Evolutionary conservation across 1,139 yeast genomes (phyloP).

Genomic region (Scheffersomyces segobiensis): DNA sequence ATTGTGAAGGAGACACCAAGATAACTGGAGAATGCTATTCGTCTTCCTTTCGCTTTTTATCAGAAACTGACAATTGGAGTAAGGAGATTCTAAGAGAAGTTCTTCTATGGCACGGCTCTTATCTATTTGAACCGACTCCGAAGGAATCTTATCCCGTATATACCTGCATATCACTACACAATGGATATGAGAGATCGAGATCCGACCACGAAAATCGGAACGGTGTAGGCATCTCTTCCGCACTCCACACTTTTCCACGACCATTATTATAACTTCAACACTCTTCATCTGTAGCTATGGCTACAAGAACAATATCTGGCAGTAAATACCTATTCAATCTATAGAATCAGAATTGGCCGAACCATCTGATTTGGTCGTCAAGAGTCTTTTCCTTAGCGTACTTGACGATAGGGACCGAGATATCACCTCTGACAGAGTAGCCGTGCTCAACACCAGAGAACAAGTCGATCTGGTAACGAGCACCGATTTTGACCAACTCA

Average conservation of each 20-base stretch:
- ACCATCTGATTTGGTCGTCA: conserved; percentile 58
- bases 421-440: conserved; percentile 73
- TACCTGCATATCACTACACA: no score
- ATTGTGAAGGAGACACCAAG: background rate
- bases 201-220: background rate
- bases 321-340: background rate
- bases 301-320: no score
- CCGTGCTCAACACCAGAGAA: conserved; percentile 72
- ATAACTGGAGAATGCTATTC: no score
- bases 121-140: no score
- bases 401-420: conserved; percentile 47
- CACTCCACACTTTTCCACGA: background rate
- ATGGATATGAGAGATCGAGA: no score
- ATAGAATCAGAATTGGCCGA: conserved; percentile 13
- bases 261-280: background rate
- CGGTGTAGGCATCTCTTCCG: background rate
- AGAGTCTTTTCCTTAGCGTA: conserved; percentile 71
- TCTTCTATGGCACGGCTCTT: no score
- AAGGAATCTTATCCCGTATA: no score
- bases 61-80: no score
- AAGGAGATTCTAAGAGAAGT: no score
- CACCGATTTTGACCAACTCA: conserved; percentile 43
- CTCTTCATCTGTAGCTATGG: background rate
- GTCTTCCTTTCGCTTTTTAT: no score
- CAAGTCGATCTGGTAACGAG: conserved; percentile 56